Evolutionary conservation across 2,329 filamentous ascomycete genomes (phyloP).

Genomic region (Cladophialophora psammophila): DNA sequence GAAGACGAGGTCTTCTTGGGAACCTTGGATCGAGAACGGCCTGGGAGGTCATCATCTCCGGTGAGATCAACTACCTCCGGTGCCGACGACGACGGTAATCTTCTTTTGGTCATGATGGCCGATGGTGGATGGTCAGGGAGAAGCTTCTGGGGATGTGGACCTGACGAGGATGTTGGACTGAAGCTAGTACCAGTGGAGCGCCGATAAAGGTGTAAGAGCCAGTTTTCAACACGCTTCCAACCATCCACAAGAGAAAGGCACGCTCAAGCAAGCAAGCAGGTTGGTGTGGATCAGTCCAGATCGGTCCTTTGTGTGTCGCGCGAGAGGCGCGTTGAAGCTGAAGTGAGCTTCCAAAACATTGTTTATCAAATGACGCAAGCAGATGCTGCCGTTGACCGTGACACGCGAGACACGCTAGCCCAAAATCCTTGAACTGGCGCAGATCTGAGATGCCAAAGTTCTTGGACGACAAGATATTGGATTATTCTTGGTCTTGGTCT

Average conservation of each 20-base stretch:
- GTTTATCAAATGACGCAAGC: slow-evolving; percentile 11
- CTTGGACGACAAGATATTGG: background rate
- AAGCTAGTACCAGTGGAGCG: too few species aligned
- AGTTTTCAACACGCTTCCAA: background rate
- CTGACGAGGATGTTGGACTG: background rate
- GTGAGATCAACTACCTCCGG: slow-evolving; percentile 33
- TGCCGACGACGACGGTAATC: slow-evolving; percentile 3
- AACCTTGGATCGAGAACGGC: slow-evolving; percentile 17
- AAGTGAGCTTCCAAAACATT: background rate
- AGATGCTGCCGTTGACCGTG: background rate
- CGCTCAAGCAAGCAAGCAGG: background rate
- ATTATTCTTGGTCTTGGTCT: background rate
- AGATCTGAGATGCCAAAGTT: background rate
- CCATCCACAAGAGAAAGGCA: background rate
- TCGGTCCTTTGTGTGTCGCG: background rate
- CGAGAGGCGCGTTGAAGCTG: background rate
- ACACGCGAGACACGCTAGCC: background rate
- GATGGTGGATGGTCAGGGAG: background rate
- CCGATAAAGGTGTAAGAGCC: background rate
- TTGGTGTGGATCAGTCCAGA: too few species aligned
- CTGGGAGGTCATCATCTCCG: slow-evolving; percentile 23
- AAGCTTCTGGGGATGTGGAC: background rate
- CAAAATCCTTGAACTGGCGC: background rate
- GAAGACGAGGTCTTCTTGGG: slow-evolving; percentile 21
- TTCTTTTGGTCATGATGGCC: slow-evolving; percentile 25